Evolutionary conservation across 352 stramenopile species (phyloP), one percentile per base, ranked within the genome.

Genomic region (Globisporangium takayamanum): DNA sequence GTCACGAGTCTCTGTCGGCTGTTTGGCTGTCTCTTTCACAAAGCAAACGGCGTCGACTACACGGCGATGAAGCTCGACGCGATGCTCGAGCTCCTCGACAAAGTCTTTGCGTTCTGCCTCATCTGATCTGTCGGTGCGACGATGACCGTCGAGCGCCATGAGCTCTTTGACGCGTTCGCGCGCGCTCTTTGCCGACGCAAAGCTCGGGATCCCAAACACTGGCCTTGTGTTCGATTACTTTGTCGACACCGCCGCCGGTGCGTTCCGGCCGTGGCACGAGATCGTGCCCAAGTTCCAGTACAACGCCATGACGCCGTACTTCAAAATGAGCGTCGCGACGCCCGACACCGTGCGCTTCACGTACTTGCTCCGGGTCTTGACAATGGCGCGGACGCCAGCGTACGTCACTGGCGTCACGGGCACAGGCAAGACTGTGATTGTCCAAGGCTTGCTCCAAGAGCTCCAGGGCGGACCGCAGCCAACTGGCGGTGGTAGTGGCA

Each of bases 121-220:
- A 78, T 97, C n/a, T 98, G 92, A 92, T 97, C 85, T 5, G 51
- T 97, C 5, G 87, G 89, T 8, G 84, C 80, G 16, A 96, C 89
- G 2, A 91, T 96, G 63, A 88, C 90, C 25, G 46, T 65, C 25
- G 73, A 82, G n/a, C 83, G 72, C 0, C 76, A 95, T 25, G 74
- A 87, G 16, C 67, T 72, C 14, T 93, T 98, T 55, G 84, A 97
- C 57, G 66, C 51, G 14, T 97, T 89, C 47, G 56, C 88, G 12
- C 85, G 91, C 0, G 33, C 55, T 85, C 11, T 68, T 87, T 33
- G 64, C 62, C 3, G 68, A 85, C 2, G 57, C 70, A 2, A 84
- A 82, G 52, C 55, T 94, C 0, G 78, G 57, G 16, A 48, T 93
- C 10, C 87, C 87, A 0, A 80, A 69, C 18, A 48, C 61, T 3